A percentile compares a stretch with the other conserved stretches of the same genome.
phyloP scores from a whole-genome alignment of 495 filamentous ascomycete genomes.

The Copromyces sp. region DNA sequence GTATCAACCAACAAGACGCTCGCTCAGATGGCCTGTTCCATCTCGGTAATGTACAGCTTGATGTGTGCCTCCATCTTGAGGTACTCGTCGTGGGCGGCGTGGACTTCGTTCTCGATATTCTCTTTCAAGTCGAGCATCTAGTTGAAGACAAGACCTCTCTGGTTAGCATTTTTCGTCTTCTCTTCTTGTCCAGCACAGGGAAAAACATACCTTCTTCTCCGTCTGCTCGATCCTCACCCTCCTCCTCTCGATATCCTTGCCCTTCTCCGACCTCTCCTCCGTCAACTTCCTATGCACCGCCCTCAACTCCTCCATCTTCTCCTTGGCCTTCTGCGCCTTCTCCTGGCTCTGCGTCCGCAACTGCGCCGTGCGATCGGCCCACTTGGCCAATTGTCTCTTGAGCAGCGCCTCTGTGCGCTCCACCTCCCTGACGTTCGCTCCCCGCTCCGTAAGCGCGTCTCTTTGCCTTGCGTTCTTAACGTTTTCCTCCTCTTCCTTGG shows the following conservation, averaged over 20 bases:
- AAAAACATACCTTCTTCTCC: conserved; percentile 78
- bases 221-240: conserved; percentile 91
- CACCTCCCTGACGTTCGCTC: conserved; percentile 81
- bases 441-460: conserved; percentile 77
- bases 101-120: conserved; percentile 89
- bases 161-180: neutral
- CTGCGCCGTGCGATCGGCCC: conserved; percentile 74
- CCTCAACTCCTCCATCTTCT: conserved; percentile 83
- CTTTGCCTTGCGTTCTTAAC: conserved; percentile 66
- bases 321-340: conserved; percentile 68
- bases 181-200: neutral
- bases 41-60: conserved; percentile 93
- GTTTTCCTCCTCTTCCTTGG: conserved; percentile 84
- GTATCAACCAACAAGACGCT: neutral
- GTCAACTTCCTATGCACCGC: conserved; percentile 68
- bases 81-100: conserved; percentile 80
- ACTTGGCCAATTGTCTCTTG: conserved; percentile 71
- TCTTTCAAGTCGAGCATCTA: conserved; percentile 96
- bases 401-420: conserved; percentile 78
- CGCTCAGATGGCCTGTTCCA: conserved; percentile 78
- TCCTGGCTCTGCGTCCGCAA: conserved; percentile 66
- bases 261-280: conserved; percentile 76
- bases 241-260: conserved; percentile 80
- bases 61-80: conserved; percentile 95
- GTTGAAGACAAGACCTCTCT: neutral